These are phyloP conservation scores for Cryptosporidium ryanae DNA, from an alignment of 169 alveolate species.

Conservation along the genomic window DNA sequence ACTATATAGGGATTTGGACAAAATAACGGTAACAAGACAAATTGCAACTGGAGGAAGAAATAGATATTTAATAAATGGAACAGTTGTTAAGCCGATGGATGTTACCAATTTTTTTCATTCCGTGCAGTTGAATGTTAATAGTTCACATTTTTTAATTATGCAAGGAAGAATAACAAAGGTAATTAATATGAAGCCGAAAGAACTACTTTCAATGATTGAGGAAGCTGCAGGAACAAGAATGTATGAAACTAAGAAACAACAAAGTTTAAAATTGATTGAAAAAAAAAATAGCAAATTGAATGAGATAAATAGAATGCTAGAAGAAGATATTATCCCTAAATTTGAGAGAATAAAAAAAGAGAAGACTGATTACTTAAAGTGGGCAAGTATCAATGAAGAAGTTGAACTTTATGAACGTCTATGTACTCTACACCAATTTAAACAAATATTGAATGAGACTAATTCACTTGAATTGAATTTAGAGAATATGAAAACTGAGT, in stretches of 20 bases:
- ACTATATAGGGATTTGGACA: constrained; percentile 87
- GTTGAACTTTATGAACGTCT: constrained; percentile 58
- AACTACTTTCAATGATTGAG: constrained; percentile 94
- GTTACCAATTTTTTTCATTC: constrained; percentile 93
- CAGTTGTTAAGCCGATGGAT: constrained; percentile 91
- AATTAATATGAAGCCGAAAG: constrained; percentile 97
- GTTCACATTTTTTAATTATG: constrained; percentile 98
- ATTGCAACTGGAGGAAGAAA: constrained; percentile 94
- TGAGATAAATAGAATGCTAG: constrained; percentile 89
- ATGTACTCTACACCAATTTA: constrained; percentile 64
- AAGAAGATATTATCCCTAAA: constrained; percentile 92
- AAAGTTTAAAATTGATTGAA: constrained; percentile 88
- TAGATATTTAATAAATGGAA: constrained; percentile 95
- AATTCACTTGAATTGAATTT: constrained; percentile 78
- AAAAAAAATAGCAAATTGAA: constrained; percentile 92
- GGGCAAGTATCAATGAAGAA: constrained; percentile 77
- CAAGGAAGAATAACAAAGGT: constrained; percentile 98
- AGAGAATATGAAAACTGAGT: constrained; percentile 76
- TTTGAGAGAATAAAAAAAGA: constrained; percentile 88
- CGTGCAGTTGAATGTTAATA: constrained; percentile 96
- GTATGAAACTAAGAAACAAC: constrained; percentile 94
- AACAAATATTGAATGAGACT: constrained; percentile 65
- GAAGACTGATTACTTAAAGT: constrained; percentile 67
- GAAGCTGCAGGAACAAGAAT: constrained; percentile 98
- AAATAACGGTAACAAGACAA: constrained; percentile 92